A percentile compares a stretch with the other conserved stretches of the same genome.
These are phyloP conservation scores for Coemansia sp. DNA, from an alignment of 192 early-diverging fungal species.

Conservation along the genomic window DNA sequence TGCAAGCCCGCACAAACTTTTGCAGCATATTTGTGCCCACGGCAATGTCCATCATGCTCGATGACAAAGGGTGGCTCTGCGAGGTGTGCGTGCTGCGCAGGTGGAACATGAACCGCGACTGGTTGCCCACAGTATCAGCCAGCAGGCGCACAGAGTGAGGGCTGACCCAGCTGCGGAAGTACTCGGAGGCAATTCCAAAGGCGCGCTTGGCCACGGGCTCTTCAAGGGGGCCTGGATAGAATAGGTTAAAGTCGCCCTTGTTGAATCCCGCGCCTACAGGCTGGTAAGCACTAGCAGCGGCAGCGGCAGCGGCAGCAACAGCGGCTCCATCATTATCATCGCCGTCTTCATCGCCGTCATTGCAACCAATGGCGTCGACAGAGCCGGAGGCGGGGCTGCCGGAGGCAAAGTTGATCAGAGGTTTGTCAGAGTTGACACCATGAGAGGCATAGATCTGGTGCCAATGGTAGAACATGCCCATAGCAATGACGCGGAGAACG, in stretches of 20 bases:
- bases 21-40: slow-evolving; percentile 35
- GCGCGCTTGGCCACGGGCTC: slow-evolving; percentile 55
- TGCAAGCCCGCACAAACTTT: slow-evolving; percentile 55
- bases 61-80: slow-evolving; percentile 37
- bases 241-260: slow-evolving; percentile 35
- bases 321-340: slow-evolving; percentile 6
- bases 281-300: slow-evolving; percentile 21
- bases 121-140: slow-evolving; percentile 44
- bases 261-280: slow-evolving; percentile 28
- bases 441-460: slow-evolving; percentile 60
- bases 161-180: slow-evolving; percentile 46
- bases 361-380: slow-evolving; percentile 10
- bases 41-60: slow-evolving; percentile 31
- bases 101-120: slow-evolving; percentile 40
- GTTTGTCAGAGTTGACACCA: slow-evolving; percentile 32
- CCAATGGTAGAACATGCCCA: slow-evolving; percentile 87
- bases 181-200: slow-evolving; percentile 40
- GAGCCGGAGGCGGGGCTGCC: background rate
- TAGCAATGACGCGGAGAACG: slow-evolving; percentile 74
- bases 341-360: slow-evolving; percentile 19
- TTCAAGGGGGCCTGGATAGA: slow-evolving; percentile 46
- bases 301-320: slow-evolving; percentile 7
- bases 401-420: slow-evolving; percentile 16
- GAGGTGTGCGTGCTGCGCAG: slow-evolving; percentile 49
- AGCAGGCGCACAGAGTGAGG: slow-evolving; percentile 43